Evolutionary conservation across 768 basidiomycete genomes (phyloP), one percentile per base, ranked within the genome.

Genomic region (Tulasnella sp.): DNA sequence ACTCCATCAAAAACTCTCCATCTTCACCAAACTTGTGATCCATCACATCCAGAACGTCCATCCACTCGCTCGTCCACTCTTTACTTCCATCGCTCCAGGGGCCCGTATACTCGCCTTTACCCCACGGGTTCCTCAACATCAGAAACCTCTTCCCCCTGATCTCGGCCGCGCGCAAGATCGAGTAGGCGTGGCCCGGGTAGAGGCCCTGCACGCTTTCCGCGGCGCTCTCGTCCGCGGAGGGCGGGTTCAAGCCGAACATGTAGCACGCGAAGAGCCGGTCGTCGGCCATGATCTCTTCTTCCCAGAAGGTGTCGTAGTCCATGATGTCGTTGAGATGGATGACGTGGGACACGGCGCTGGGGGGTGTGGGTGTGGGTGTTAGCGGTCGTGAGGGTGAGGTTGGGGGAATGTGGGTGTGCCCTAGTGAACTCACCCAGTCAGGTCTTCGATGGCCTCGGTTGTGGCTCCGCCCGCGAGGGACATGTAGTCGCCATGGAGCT

Each of bases 201-300:
- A 76, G 47, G 22, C 76, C 75, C 34, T 67, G 66, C 6, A 73
- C 79, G 78, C 52, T 83, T 77, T 29, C 73, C 76, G 72, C 26
- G 73, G 74, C 44, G 47, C 71, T 41, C 69, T 37, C 22, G 35
- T 66, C 34, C 40, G n/a, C 66, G 67, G 72, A 40, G 11, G 72
- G 52, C 26, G 75, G 62, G 37, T 64, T 19, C 22, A 73, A 59
- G 26, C 47, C 41, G 39, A 37, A 76, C 66, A 86, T 85, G 63
- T 82, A 82, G 74, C 86, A 86, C 1, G 84, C 84, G 74, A 87
- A 86, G 3, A 87, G 80, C 5, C 85, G 82, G 74, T 86, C 86
- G 64, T 82, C 78, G 74, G 84, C 85, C 11, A 82, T 77, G 22
- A 87, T 81, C 75, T 87, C 86, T 64, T 86, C 82, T 5, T 79